Evolutionary conservation across 2,329 filamentous ascomycete species (phyloP).

Genomic region (Sphaerulina populicola): DNA sequence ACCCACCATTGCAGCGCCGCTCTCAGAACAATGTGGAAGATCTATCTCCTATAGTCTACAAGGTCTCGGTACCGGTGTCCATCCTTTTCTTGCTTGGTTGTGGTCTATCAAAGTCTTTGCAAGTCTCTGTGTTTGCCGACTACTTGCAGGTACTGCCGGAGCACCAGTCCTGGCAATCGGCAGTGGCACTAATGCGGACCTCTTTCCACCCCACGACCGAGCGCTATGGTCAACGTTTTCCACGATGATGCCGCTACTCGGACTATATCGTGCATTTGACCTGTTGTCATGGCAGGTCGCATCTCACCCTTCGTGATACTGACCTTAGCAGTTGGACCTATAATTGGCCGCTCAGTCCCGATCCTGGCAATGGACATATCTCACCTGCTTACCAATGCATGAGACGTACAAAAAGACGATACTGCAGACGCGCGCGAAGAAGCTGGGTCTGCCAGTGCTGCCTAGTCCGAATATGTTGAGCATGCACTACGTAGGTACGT

Average conservation of each 20-base stretch:
- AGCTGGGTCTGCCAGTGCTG: slow-evolving; percentile 25
- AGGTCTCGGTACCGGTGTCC: slow-evolving; percentile 31
- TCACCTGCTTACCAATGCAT: slow-evolving; percentile 37
- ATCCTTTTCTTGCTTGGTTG: slow-evolving; percentile 32
- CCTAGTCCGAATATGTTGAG: slow-evolving; percentile 21
- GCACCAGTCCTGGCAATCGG: slow-evolving; percentile 36
- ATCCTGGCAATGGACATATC: slow-evolving; percentile 38
- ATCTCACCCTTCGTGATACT: no score
- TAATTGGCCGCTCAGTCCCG: slow-evolving; percentile 35
- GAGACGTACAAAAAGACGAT: slow-evolving; percentile 52
- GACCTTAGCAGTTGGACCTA: slow-evolving; percentile 13
- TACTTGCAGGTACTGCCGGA: slow-evolving; percentile 43
- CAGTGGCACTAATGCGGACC: slow-evolving; percentile 37
- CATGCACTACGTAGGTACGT: slow-evolving; percentile 23
- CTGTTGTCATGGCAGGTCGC: no score
- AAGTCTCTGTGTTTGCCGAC: slow-evolving; percentile 24
- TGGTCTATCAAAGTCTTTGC: slow-evolving; percentile 24
- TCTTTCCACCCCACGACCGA: slow-evolving; percentile 31
- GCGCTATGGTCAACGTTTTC: slow-evolving; percentile 34
- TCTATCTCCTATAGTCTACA: slow-evolving; percentile 33
- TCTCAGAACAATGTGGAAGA: slow-evolving; percentile 32
- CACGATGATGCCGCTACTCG: slow-evolving; percentile 37
- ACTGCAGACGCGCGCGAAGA: slow-evolving; percentile 34
- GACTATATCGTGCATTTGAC: slow-evolving; percentile 16
- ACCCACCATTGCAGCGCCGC: slow-evolving; percentile 44